Conservation (phyloP, 768 basidiomycete genomes). For the Panus rudis region DNA sequence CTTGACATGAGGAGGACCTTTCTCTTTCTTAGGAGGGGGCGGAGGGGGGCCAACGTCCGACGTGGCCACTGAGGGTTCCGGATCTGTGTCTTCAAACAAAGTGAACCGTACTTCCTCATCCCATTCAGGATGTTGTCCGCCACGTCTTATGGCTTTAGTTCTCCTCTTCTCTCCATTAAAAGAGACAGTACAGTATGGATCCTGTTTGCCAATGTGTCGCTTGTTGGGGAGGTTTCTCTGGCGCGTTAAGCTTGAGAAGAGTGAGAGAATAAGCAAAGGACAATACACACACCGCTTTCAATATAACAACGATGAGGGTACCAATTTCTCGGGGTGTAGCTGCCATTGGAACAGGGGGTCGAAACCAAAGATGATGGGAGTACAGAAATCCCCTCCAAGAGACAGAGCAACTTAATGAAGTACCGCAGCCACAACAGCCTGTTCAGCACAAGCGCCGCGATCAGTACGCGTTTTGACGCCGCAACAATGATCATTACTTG, state of each 20-base stretch:
- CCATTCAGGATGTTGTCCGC: conserved; percentile 99
- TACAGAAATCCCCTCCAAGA: conserved; percentile 2
- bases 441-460: too few species aligned
- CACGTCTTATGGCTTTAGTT: conserved; percentile 91
- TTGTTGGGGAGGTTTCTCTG: conserved; percentile 89
- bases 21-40: conserved; percentile 53
- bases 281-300: conserved; percentile 74
- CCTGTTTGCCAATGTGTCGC: conserved; percentile 92
- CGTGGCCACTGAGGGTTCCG: conserved; percentile 33
- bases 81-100: conserved; percentile 59
- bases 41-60: conserved; percentile 47
- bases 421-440: background rate
- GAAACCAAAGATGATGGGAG: conserved; percentile 1
- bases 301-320: conserved; percentile 87
- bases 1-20: conserved; percentile 42
- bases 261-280: conserved; percentile 4
- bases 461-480: too few species aligned
- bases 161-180: conserved; percentile 79
- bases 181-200: conserved; percentile 83
- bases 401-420: background rate
- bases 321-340: conserved; percentile 71
- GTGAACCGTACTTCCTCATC: conserved; percentile 96
- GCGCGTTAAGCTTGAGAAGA: background rate
- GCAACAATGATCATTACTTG: too few species aligned
- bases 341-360: conserved; percentile 35